These are phyloP conservation scores for Candida ovalis DNA, from an alignment of 805 yeast genomes.

Conservation along the genomic window DNA sequence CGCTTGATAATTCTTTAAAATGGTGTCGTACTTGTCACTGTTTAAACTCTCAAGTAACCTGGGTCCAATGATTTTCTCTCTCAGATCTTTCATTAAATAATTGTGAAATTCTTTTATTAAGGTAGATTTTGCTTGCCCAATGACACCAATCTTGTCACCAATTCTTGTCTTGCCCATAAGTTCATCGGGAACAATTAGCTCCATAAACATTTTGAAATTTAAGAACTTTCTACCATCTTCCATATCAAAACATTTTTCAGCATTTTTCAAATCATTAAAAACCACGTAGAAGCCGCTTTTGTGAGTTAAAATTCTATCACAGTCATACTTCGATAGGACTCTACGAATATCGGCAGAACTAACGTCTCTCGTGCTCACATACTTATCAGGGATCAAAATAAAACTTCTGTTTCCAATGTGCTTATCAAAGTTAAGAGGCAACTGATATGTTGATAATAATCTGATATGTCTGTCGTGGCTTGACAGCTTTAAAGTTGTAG, in stretches of 20 bases:
- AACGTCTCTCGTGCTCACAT: constrained; percentile 44
- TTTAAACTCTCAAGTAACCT: constrained; percentile 57
- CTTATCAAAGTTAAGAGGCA: constrained; percentile 47
- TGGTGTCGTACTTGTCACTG: constrained; percentile 54
- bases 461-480: constrained; percentile 32
- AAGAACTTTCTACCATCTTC: constrained; percentile 56
- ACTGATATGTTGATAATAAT: constrained; percentile 20
- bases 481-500: constrained; percentile 16
- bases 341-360: constrained; percentile 56
- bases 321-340: constrained; percentile 53
- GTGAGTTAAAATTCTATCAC: constrained; percentile 64
- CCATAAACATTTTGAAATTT: constrained; percentile 53
- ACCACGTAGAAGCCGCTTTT: constrained; percentile 66
- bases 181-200: constrained; percentile 48
- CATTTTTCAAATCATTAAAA: constrained; percentile 57
- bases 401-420: constrained; percentile 56
- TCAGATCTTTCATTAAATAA: constrained; percentile 64
- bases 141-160: constrained; percentile 32
- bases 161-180: constrained; percentile 25
- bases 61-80: constrained; percentile 71
- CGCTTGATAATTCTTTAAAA: constrained; percentile 32
- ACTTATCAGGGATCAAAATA: constrained; percentile 49
- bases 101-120: constrained; percentile 61
- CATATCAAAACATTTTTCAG: constrained; percentile 52
- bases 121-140: constrained; percentile 55